A percentile compares a stretch with the other conserved stretches of the same genome.
Conservation (phyloP, 768 basidiomycete genomes). For the Boletus bicolor region DNA sequence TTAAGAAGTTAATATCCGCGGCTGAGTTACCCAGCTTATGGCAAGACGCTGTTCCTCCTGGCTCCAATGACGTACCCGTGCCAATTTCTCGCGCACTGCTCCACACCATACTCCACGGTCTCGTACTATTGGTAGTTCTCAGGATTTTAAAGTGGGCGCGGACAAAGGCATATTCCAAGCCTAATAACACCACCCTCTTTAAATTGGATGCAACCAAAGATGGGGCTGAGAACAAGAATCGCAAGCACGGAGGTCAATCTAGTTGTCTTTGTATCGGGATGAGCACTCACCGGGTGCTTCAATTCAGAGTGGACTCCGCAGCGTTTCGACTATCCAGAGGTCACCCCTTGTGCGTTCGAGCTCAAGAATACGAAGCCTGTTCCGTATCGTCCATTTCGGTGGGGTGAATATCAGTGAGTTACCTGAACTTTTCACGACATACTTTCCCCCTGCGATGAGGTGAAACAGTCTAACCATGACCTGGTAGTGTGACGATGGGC, state of each 20-base stretch:
- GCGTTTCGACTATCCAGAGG: conserved; percentile 48
- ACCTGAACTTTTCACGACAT: neutral
- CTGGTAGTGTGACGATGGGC: conserved; percentile 62
- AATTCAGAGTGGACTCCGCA: conserved; percentile 51
- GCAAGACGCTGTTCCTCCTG: neutral
- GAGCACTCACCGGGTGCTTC: neutral
- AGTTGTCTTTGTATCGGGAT: neutral
- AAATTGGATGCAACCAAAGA: conserved; percentile 1
- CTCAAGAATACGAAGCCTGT: conserved; percentile 50
- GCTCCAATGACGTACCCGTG: conserved; percentile 25
- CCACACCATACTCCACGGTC: conserved; percentile 15
- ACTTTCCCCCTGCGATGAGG: neutral
- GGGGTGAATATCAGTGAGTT: conserved; percentile 61
- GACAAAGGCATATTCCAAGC: neutral
- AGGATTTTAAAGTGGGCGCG: conserved; percentile 15
- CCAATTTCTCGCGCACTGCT: conserved; percentile 11
- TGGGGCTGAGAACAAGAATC: conserved; percentile 17
- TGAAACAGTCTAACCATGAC: conserved; percentile 2
- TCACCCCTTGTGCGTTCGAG: conserved; percentile 39
- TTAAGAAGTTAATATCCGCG: conserved; percentile 10
- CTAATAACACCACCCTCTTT: neutral
- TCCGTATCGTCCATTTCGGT: conserved; percentile 62
- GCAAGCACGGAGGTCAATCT: conserved; percentile 23
- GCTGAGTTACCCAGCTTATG: neutral
- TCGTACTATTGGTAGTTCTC: conserved; percentile 7